Evolutionary conservation across 345 rosid species (phyloP).

Genomic region (Citrus cavaleriei): DNA sequence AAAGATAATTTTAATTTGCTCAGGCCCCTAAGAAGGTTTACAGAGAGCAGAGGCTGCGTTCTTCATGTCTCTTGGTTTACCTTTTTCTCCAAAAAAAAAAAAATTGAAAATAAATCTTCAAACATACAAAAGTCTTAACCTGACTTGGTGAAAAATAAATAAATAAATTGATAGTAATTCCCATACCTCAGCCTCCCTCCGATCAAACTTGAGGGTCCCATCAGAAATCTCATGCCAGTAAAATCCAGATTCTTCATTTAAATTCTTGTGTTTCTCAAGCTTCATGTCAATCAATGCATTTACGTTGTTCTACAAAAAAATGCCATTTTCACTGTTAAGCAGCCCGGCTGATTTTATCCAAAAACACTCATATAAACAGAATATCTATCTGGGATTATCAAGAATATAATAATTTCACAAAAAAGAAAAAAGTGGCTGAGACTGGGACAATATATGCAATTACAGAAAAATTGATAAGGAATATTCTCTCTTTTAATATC

Average conservation of each 20-base stretch:
- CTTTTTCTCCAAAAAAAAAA: neutral
- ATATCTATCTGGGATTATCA: neutral
- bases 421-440: neutral
- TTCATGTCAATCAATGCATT: slow-evolving; percentile 84
- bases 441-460: neutral
- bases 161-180: neutral
- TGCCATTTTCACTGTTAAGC: neutral
- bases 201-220: slow-evolving; percentile 76
- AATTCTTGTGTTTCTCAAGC: slow-evolving; percentile 90
- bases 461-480: neutral
- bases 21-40: neutral
- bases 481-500: neutral
- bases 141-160: neutral
- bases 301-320: slow-evolving; percentile 58
- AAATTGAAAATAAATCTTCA: neutral
- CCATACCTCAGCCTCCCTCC: slow-evolving; percentile 74
- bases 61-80: neutral
- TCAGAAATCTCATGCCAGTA: slow-evolving; percentile 66
- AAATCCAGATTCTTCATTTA: slow-evolving; percentile 72
- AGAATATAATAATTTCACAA: neutral
- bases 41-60: neutral
- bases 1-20: neutral
- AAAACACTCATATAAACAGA: neutral
- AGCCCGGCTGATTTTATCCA: neutral
- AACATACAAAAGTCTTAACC: neutral